Evolutionary conservation across 306 rosid genomes (phyloP), one percentile per base, ranked within the genome.

Genomic region (Medicago arabica): DNA sequence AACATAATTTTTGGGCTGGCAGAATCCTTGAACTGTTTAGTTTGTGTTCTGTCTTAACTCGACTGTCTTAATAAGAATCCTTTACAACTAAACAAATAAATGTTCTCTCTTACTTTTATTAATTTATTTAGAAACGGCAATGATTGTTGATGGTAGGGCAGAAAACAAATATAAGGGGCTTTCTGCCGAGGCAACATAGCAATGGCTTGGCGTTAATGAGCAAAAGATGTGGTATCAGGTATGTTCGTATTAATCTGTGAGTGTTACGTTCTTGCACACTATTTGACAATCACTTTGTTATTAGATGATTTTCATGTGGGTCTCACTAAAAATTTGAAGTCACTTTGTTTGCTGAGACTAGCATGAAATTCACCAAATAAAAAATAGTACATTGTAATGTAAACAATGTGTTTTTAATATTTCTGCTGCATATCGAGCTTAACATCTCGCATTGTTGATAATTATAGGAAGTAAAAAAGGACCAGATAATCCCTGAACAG

Each of bases 91-190:
- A 58, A 58, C 38, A 21, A 5, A 58, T 23, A 58, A 58, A n/a
- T 14, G 12, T 31, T 34, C 70, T 67, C 15, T 80, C 72, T 41
- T 58, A 25, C 39, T 50, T 64, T 82, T 72, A n/a, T 7, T 67
- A 41, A 31, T 73, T 76, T 70, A 50, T 69, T 67, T 54, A 60
- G 84, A 73, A 74, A 49, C 69, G 9, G 78, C 50, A n/a, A 55
- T 61, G 17, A 40, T 77, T 82, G 25, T 77, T 54, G 62, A 71
- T 86, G 83, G 21, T 78, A 93, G 97, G 91, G 81, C 81, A 85
- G 98, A 85, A 90, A 89, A 82, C 85, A 86, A 79, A 80, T 80
- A 80, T 87, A 89, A 86, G 5, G 79, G 81, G 44, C 59, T 85
- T 69, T 60, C 77, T 75, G 75, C 40, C 14, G 82, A 53, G 80